Conservation (phyloP, 2,329 filamentous ascomycete species). For the Lizonia empirigonia region DNA sequence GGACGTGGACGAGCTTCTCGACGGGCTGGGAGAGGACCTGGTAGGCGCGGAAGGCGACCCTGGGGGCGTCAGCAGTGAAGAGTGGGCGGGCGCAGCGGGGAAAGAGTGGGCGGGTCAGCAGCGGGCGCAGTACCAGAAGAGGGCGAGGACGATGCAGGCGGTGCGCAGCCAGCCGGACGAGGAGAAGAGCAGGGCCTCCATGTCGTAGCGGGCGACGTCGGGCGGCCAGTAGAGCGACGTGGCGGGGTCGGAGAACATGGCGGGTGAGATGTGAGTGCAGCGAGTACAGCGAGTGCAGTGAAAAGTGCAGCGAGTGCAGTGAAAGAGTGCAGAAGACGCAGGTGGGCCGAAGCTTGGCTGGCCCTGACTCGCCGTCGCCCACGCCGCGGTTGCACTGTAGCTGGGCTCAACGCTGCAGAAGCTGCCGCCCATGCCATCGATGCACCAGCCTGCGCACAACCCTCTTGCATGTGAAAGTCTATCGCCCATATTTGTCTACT, state of each 20-base stretch:
- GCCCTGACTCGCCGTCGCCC: no score
- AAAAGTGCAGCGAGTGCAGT: no score
- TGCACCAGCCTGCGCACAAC: not conserved
- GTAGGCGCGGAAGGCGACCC: slow-evolving; percentile 84
- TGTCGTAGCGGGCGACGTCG: slow-evolving; percentile 42
- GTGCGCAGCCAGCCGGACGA: slow-evolving; percentile 47
- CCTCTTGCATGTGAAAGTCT: slow-evolving; percentile 9
- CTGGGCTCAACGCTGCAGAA: no score
- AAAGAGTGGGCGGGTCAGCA: not conserved
- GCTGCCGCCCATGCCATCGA: no score
- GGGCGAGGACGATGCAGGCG: slow-evolving; percentile 41
- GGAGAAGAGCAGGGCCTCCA: slow-evolving; percentile 42
- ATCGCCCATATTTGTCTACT: not conserved
- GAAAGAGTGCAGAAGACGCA: no score
- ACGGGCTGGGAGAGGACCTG: slow-evolving; percentile 90
- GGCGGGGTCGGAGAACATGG: slow-evolving; percentile 43
- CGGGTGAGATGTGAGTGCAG: slow-evolving; percentile 12
- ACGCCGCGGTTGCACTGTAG: no score
- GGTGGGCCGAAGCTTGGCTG: no score
- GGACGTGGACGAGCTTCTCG: slow-evolving; percentile 84
- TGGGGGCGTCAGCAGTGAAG: slow-evolving; percentile 41
- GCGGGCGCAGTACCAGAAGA: slow-evolving; percentile 41
- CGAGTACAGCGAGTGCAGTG: not conserved
- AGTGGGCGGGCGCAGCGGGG: no score
- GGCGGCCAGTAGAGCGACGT: slow-evolving; percentile 43